Evolutionary conservation across 2,329 filamentous ascomycete species (phyloP), one percentile per base, ranked within the genome.

Genomic region (Dothideomycetidae sp.): DNA sequence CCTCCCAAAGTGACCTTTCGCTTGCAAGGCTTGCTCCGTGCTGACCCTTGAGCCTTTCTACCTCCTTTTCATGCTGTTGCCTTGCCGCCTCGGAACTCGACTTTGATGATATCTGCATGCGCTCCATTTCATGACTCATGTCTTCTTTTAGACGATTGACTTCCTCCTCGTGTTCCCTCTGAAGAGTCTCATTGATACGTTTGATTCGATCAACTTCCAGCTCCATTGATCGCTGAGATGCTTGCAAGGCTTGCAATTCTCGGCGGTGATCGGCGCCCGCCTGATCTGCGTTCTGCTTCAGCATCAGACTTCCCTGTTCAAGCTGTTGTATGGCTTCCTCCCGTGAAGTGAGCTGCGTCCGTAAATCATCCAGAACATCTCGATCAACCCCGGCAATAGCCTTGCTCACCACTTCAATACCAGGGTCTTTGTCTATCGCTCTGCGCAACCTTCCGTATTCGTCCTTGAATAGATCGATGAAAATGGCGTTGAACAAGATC

Each of bases 381-480:
- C 88, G 73, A n/a, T 92, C 93, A 26, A 98, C 81, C 3, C 88
- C 88, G 9, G 86, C 82, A 52, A 86, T 84, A 30, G 77, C 70
- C 40, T 85, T 67, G 9, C 90, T 72, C 0, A 84, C 79, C 16
- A 92, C 77, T 54, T 98, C 90, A 43, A 92, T 66, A 1, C 78
- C 83, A 1, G 90, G 90, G 44, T 93, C 83, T 43, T 88, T 77
- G 57, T 98, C 90, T 48, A 98, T 82, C 10, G 84, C 81, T 44
- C 84, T 75, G 28, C 79, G 64, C 41, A 94, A 63, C 5, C 86
- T 78, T 50, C 81, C 88, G 54, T 92, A 96, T 53, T 93, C 93
- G 51, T 96, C 86, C 52, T 94, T 94, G 50, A 94, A 73, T 50
- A 96, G 93, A 42, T 94, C 82, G 39, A 98, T 76, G 56, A 94